phyloP scores from a whole-genome alignment of 148 eudicot species.

The Fallopia convolvulus region DNA sequence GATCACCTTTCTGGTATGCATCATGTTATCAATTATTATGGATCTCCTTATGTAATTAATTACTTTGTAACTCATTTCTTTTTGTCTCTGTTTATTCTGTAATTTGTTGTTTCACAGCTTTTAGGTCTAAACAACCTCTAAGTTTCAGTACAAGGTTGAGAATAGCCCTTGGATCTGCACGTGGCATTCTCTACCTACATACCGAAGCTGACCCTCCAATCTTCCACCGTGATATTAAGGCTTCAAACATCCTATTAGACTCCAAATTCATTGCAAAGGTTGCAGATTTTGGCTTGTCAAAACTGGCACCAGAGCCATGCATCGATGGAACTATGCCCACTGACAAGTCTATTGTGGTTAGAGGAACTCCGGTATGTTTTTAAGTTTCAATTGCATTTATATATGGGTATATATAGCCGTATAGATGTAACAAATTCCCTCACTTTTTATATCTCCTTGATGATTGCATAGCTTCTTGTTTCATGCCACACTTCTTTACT shows the following conservation, averaged over 20 bases:
- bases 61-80: not conserved
- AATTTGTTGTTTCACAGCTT: slow-evolving; percentile 25
- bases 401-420: too few species aligned
- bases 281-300: slow-evolving; percentile 87
- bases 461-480: too few species aligned
- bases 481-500: too few species aligned
- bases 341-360: slow-evolving; percentile 76
- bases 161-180: slow-evolving; percentile 61
- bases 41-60: not conserved
- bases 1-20: slow-evolving; percentile 76
- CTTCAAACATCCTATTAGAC: slow-evolving; percentile 76
- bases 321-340: slow-evolving; percentile 45
- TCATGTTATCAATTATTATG: not conserved
- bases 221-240: slow-evolving; percentile 84
- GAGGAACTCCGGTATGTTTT: slow-evolving; percentile 72
- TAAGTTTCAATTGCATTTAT: not conserved
- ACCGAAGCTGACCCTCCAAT: slow-evolving; percentile 87
- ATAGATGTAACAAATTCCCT: not conserved
- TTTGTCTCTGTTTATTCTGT: not conserved
- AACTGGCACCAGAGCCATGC: slow-evolving; percentile 72
- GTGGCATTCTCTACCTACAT: slow-evolving; percentile 82
- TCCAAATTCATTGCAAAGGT: slow-evolving; percentile 59
- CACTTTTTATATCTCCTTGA: too few species aligned
- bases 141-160: slow-evolving; percentile 47
- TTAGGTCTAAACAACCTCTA: slow-evolving; percentile 27